Percentiles rank a stretch among this genome's conserved stretches.
Conservation (phyloP, 805 yeast genomes). For the Ogataea trehaloabstinens region DNA sequence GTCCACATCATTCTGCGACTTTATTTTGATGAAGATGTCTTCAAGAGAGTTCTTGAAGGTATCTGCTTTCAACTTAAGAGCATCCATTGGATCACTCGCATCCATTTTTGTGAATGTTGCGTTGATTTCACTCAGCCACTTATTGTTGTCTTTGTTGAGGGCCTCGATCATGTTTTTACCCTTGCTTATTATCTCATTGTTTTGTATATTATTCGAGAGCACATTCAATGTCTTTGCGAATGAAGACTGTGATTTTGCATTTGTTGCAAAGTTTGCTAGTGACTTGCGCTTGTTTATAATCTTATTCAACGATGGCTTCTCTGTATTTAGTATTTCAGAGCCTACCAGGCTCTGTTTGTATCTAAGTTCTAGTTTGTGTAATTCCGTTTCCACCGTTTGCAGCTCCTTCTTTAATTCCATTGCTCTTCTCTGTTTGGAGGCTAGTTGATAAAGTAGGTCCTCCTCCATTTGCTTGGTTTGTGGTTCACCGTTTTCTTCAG, state of each 20-base stretch:
- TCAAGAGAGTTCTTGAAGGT: background rate
- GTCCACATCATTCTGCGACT: background rate
- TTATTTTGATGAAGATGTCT: background rate
- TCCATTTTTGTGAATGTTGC: slow-evolving; percentile 13
- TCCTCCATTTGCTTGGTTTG: background rate
- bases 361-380: slow-evolving; percentile 33
- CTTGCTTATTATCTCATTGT: slow-evolving; percentile 23
- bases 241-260: background rate
- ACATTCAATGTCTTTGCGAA: slow-evolving; percentile 18
- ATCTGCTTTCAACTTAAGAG: slow-evolving; percentile 1
- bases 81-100: background rate
- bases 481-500: slow-evolving; percentile 9
- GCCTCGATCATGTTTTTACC: slow-evolving; percentile 27
- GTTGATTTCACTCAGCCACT: slow-evolving; percentile 20
- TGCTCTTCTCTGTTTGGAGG: slow-evolving; percentile 54
- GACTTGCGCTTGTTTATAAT: slow-evolving; percentile 1
- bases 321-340: background rate
- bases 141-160: slow-evolving; percentile 24
- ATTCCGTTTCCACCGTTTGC: slow-evolving; percentile 37
- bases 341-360: slow-evolving; percentile 22
- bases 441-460: slow-evolving; percentile 36
- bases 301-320: background rate
- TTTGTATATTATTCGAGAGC: slow-evolving; percentile 21
- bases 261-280: background rate
- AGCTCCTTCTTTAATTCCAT: slow-evolving; percentile 47